These are phyloP conservation scores for Psidium guajava DNA, from an alignment of 345 rosid genomes.

Conservation along the genomic window DNA sequence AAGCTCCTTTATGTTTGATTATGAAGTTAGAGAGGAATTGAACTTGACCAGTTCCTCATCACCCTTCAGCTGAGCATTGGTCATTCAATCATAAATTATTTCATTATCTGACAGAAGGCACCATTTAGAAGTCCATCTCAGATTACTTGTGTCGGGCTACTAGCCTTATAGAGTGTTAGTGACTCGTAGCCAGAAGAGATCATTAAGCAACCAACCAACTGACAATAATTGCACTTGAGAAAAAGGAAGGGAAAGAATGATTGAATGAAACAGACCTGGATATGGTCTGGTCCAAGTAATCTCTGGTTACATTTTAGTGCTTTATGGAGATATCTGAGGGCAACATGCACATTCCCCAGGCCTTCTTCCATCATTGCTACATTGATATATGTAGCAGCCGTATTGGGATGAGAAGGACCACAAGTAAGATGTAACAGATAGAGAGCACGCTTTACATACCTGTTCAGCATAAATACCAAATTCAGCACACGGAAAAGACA, in stretches of 20 bases:
- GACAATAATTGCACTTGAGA: neutral
- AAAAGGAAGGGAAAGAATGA: neutral
- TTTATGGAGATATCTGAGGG: slow-evolving; percentile 94
- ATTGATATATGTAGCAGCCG: slow-evolving; percentile 97
- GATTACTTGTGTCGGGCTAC: neutral
- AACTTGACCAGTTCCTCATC: neutral
- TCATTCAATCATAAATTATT: neutral
- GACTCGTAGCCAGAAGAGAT: neutral
- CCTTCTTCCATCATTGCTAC: slow-evolving; percentile 99
- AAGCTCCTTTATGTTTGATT: neutral
- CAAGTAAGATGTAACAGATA: slow-evolving; percentile 96
- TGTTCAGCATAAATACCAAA: slow-evolving; percentile 14
- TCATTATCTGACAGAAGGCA: neutral
- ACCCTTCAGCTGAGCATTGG: neutral
- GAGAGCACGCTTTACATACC: slow-evolving; percentile 97
- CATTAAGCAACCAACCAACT: neutral
- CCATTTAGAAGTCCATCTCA: neutral
- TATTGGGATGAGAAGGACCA: slow-evolving; percentile 97
- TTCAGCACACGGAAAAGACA: neutral
- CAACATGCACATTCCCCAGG: slow-evolving; percentile 96
- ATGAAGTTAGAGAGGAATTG: neutral
- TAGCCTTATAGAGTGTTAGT: neutral
- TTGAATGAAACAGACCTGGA: slow-evolving; percentile 57
- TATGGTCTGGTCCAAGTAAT: slow-evolving; percentile 96
- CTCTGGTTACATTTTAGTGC: slow-evolving; percentile 94